Base-by-base conservation (phyloP, 208 protist genomes). In the Vickermania spadyakhi region DNA sequence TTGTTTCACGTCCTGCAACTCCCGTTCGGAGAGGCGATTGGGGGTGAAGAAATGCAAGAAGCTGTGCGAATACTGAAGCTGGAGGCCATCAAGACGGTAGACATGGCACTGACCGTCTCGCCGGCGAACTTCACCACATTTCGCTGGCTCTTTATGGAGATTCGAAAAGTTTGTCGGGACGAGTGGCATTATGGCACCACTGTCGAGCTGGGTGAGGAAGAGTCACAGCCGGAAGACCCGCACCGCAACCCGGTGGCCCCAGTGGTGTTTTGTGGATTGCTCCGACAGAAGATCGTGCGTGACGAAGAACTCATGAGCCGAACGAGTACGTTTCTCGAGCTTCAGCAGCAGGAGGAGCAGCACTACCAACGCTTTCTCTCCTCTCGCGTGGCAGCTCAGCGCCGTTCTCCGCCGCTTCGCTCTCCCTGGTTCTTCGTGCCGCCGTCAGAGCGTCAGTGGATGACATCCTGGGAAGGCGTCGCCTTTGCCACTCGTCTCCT, bases 11-110 rank as follows among this genome's bases (percentile, higher is more conserved):
- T 50, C 25, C 31, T 72, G 13, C 28, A 50, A 2, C 22, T 63
- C 21, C 36, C 36, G 36, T 45, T 45, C 36, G 36, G 36, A 7
- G 11, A 7, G 36, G 18, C 36, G 36, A 45, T 45, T 45, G 36
- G 30, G 5, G 36, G 52, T 11, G 4, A 25, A 1, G 56, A 57
- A 55, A 36, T 64, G 59, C 13, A 31, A 56, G 26, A 69, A 45
- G 57, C 62, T 23, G 21, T 64, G 63, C 62, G 36, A 13, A 51
- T 64, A 11, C 64, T 84, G 29, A 75, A 82, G 58, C 54, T 81
- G 72, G 83, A 90, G 60, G 75, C 72, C 2, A 41, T 90, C 25
- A 90, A 90, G 67, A 52, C 65, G 61, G 28, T 66, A 11, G 61
- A 66, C 52, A 59, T 59, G 52, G 70, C 64, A 58, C 61, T 83